phyloP scores from a whole-genome alignment of 768 basidiomycete genomes.

The Ramaria rubella region DNA sequence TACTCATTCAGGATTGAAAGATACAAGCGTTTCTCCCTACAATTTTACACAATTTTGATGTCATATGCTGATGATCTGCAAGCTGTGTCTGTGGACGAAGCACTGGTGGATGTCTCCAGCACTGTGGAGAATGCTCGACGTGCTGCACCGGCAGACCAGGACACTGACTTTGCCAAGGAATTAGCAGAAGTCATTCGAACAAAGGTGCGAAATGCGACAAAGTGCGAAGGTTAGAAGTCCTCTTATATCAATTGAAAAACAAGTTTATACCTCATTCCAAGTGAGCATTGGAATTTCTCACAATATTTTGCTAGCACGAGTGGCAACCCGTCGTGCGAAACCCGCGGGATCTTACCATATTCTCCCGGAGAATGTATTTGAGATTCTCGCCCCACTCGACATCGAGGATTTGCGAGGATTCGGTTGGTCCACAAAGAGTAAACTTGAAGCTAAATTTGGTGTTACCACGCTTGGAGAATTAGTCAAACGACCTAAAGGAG shows the following conservation, averaged over 20 bases:
- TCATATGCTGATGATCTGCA: conserved; percentile 83
- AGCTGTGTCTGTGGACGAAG: conserved; percentile 96
- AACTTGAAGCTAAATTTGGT: conserved; percentile 75
- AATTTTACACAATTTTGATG: conserved; percentile 93
- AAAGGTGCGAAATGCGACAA: conserved; percentile 70
- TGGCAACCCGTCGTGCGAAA: conserved; percentile 88
- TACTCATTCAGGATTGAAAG: conserved; percentile 31
- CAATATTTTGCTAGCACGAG: conserved; percentile 87
- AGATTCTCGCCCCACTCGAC: conserved; percentile 58
- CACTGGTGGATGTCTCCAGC: conserved; percentile 79
- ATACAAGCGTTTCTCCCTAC: conserved; percentile 76
- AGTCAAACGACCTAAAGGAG: conserved; percentile 50
- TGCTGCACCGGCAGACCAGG: not conserved
- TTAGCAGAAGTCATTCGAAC: conserved; percentile 77
- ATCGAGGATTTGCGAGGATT: conserved; percentile 86
- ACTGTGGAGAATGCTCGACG: conserved; percentile 37
- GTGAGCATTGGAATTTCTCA: conserved; percentile 90
- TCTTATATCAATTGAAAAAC: not conserved
- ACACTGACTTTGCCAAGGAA: conserved; percentile 46
- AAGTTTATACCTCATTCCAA: conserved; percentile 23
- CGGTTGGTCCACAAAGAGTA: conserved; percentile 66
- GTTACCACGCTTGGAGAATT: conserved; percentile 65
- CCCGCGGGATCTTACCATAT: conserved; percentile 85
- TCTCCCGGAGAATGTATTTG: conserved; percentile 40
- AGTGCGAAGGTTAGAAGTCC: conserved; percentile 63